phyloP scores from a whole-genome alignment of 768 basidiomycete genomes.

The Lyophyllum atratum region DNA sequence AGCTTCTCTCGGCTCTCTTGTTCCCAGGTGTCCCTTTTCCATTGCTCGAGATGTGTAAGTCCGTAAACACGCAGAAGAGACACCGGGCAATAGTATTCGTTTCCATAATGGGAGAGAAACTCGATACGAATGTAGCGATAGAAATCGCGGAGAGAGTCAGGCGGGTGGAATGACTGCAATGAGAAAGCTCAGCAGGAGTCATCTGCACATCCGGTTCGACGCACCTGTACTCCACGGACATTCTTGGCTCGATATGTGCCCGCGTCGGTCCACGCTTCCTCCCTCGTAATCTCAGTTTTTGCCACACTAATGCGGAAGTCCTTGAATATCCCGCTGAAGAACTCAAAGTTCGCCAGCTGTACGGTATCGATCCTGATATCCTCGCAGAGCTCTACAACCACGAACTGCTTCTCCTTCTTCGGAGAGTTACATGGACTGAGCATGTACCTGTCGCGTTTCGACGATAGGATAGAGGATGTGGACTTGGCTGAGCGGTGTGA shows the following conservation, averaged over 20 bases:
- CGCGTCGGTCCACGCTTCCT: constrained; percentile 68
- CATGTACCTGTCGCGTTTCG: constrained; percentile 95
- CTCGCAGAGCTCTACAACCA: constrained; percentile 96
- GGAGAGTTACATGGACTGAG: constrained; percentile 80
- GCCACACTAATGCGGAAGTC: constrained; percentile 87
- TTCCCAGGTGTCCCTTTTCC: constrained; percentile 90
- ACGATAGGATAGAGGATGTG: constrained; percentile 79
- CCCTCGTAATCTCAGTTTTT: constrained; percentile 70
- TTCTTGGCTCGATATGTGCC: constrained; percentile 89
- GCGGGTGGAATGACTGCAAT: constrained; percentile 74
- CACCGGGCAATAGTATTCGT: constrained; percentile 95
- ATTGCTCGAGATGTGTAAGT: constrained; percentile 93
- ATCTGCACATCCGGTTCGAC: constrained; percentile 24
- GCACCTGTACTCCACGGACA: constrained; percentile 85
- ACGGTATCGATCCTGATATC: constrained; percentile 97
- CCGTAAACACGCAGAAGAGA: constrained; percentile 93
- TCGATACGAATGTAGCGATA: constrained; percentile 94
- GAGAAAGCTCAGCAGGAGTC: background rate
- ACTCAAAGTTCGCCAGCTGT: constrained; percentile 96
- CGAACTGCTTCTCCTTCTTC: constrained; percentile 66
- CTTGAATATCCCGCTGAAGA: constrained; percentile 95
- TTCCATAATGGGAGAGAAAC: constrained; percentile 91
- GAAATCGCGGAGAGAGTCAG: constrained; percentile 74
- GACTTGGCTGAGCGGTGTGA: constrained; percentile 84
- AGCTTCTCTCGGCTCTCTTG: constrained; percentile 58